These are phyloP conservation scores for Salvia hispanica DNA, from an alignment of 257 asterid genomes.

Conservation along the genomic window DNA sequence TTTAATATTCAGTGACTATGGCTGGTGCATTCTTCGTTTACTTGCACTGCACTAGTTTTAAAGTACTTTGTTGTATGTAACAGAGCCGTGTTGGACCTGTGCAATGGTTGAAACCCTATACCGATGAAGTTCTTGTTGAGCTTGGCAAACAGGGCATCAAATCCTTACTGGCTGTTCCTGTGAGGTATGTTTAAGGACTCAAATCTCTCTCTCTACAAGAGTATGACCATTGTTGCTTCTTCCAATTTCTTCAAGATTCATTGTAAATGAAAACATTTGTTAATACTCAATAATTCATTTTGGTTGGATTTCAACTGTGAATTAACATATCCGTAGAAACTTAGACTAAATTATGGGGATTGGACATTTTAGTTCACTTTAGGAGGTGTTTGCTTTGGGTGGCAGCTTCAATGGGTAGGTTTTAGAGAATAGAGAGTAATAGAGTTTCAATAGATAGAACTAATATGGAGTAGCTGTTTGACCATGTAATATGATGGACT, in stretches of 20 bases:
- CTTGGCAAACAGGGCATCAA: constrained; percentile 89
- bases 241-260: constrained; percentile 1
- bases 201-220: background rate
- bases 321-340: background rate
- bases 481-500: too few species aligned
- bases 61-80: constrained; percentile 9
- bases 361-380: background rate
- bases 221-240: background rate
- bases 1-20: background rate
- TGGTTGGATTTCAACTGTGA: background rate
- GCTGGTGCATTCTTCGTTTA: background rate
- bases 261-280: too few species aligned
- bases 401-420: too few species aligned
- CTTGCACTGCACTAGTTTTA: background rate
- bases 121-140: constrained; percentile 94
- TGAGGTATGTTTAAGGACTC: constrained; percentile 51
- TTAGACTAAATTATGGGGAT: background rate
- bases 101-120: constrained; percentile 96
- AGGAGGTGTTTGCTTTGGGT: too few species aligned
- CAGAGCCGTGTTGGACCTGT: constrained; percentile 99
- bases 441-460: too few species aligned
- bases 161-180: constrained; percentile 89
- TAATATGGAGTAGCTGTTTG: too few species aligned
- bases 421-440: too few species aligned
- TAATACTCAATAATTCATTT: background rate